A percentile compares a stretch with the other conserved stretches of the same genome.
These are phyloP conservation scores for Craspedostauros australis DNA, from an alignment of 108 stramenopile genomes.

Conservation along the genomic window DNA sequence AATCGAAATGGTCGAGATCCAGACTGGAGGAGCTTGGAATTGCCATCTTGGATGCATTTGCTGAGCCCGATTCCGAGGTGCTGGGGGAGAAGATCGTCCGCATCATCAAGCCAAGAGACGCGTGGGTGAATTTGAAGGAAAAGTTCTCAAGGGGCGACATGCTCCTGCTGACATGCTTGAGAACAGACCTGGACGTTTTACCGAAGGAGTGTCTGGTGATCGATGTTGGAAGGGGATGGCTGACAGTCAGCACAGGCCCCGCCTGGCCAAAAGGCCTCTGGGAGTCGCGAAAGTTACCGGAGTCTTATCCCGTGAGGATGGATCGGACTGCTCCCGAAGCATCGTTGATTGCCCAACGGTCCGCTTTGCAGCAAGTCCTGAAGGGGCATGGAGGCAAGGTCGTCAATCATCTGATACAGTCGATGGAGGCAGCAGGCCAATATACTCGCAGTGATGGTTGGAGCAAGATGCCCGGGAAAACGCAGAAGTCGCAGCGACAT, in stretches of 20 bases:
- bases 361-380: slow-evolving; percentile 33
- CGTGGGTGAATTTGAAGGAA: slow-evolving; percentile 17
- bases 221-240: slow-evolving; percentile 48
- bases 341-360: slow-evolving; percentile 44
- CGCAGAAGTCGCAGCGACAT: background rate
- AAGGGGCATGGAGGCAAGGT: slow-evolving; percentile 34
- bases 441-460: slow-evolving; percentile 17
- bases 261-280: slow-evolving; percentile 56
- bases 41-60: slow-evolving; percentile 36
- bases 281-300: slow-evolving; percentile 48
- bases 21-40: slow-evolving; percentile 48
- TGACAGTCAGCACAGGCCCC: slow-evolving; percentile 45
- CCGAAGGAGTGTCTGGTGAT: slow-evolving; percentile 51
- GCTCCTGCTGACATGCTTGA: slow-evolving; percentile 34
- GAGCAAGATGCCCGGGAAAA: background rate
- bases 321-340: slow-evolving; percentile 39
- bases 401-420: slow-evolving; percentile 20
- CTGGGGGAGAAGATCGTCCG: slow-evolving; percentile 72
- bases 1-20: slow-evolving; percentile 24
- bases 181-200: background rate
- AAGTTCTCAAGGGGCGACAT: slow-evolving; percentile 52
- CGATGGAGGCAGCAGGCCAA: too few relatives aligned
- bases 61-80: slow-evolving; percentile 54
- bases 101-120: background rate
- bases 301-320: slow-evolving; percentile 41